Conservation (phyloP, 768 basidiomycete genomes). For the Termitomyces sp. region DNA sequence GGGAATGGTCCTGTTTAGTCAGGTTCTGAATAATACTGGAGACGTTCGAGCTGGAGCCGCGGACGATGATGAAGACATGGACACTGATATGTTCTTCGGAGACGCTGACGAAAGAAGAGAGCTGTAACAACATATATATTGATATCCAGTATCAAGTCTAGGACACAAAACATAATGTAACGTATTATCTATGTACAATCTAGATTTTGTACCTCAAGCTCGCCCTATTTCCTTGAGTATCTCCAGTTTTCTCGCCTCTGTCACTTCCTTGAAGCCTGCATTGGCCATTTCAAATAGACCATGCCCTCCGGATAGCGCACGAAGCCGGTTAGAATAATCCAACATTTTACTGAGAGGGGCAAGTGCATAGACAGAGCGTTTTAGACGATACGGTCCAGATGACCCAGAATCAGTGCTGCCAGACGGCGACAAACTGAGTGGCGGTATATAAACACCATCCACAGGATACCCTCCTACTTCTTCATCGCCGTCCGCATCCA, state of each 20-base stretch:
- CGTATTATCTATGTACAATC: background rate
- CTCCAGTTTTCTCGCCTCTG: slow-evolving; percentile 55
- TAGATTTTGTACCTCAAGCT: slow-evolving; percentile 32
- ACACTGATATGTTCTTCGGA: slow-evolving; percentile 68
- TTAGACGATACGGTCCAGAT: slow-evolving; percentile 34
- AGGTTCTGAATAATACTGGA: slow-evolving; percentile 55
- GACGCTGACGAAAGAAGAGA: slow-evolving; percentile 78
- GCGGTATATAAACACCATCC: slow-evolving; percentile 75
- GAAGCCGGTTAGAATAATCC: slow-evolving; percentile 73
- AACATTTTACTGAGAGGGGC: slow-evolving; percentile 81
- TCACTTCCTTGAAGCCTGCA: slow-evolving; percentile 73
- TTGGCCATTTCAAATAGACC: slow-evolving; percentile 75
- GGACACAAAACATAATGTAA: background rate
- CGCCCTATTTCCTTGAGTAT: slow-evolving; percentile 79
- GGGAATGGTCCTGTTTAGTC: slow-evolving; percentile 74
- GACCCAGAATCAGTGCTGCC: slow-evolving; percentile 26
- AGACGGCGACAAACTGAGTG: slow-evolving; percentile 72
- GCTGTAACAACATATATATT: slow-evolving; percentile 30
- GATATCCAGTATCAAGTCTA: slow-evolving; percentile 2
- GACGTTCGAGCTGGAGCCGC: slow-evolving; percentile 52
- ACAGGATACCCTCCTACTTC: slow-evolving; percentile 42
- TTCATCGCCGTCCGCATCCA: slow-evolving; percentile 29
- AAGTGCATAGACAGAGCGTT: slow-evolving; percentile 63
- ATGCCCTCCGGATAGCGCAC: slow-evolving; percentile 79
- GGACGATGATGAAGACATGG: slow-evolving; percentile 74